These are phyloP conservation scores for Rutstroemia sp. DNA, from an alignment of 2,329 filamentous ascomycete genomes.

Conservation along the genomic window DNA sequence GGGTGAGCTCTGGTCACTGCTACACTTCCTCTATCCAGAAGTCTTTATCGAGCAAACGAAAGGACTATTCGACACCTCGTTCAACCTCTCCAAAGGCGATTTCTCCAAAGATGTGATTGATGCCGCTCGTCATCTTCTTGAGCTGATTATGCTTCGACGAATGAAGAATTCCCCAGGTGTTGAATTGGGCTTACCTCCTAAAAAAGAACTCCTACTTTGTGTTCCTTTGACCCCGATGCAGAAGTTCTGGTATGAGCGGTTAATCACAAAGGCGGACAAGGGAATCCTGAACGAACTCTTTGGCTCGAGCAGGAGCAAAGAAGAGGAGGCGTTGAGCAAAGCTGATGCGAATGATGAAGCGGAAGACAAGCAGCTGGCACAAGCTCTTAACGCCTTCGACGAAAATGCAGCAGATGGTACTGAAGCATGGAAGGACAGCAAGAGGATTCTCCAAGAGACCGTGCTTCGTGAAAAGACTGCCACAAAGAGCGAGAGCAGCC, in stretches of 20 bases:
- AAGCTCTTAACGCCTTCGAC: slow-evolving; percentile 31
- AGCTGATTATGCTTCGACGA: slow-evolving; percentile 50
- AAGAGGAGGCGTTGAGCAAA: slow-evolving; percentile 30
- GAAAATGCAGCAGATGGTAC: slow-evolving; percentile 24
- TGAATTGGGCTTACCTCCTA: slow-evolving; percentile 47
- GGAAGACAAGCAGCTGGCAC: slow-evolving; percentile 25
- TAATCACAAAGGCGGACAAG: slow-evolving; percentile 47
- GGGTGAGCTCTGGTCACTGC: slow-evolving; percentile 47
- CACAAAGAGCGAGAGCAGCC: slow-evolving; percentile 19
- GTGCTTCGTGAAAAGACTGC: slow-evolving; percentile 28
- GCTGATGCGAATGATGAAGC: slow-evolving; percentile 31
- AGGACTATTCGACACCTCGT: slow-evolving; percentile 45
- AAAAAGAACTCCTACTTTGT: slow-evolving; percentile 49
- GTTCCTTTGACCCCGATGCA: slow-evolving; percentile 52
- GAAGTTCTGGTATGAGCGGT: slow-evolving; percentile 47
- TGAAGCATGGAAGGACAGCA: slow-evolving; percentile 39
- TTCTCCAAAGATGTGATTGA: slow-evolving; percentile 47
- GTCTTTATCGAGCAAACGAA: slow-evolving; percentile 45
- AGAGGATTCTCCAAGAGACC: slow-evolving; percentile 36
- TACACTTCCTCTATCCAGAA: slow-evolving; percentile 52
- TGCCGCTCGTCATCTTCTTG: slow-evolving; percentile 42
- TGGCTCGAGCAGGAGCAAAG: slow-evolving; percentile 37
- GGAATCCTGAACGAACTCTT: slow-evolving; percentile 46
- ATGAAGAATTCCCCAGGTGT: slow-evolving; percentile 49
- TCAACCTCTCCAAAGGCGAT: slow-evolving; percentile 47